Conservation (phyloP, 2,329 filamentous ascomycete genomes). For the Thelonectria olida region DNA sequence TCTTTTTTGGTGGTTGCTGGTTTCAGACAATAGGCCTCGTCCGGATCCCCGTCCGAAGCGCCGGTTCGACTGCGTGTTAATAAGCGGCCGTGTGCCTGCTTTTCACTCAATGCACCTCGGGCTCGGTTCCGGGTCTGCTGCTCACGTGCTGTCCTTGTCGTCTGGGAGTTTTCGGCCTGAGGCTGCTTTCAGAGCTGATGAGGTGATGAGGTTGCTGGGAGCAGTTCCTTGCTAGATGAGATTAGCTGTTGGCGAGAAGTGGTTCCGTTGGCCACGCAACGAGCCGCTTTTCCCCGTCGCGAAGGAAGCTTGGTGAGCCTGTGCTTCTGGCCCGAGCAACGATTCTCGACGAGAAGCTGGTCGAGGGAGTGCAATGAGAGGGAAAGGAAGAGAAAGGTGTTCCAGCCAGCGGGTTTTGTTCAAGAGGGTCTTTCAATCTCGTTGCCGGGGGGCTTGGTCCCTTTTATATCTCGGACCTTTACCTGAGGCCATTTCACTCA, state of each 20-base stretch:
- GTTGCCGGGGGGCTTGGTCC: slow-evolving; percentile 29
- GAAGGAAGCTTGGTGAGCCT: slow-evolving; percentile 30
- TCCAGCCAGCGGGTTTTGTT: slow-evolving; percentile 13
- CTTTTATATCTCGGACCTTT: slow-evolving; percentile 38
- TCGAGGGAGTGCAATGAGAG: slow-evolving; percentile 18
- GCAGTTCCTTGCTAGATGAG: slow-evolving; percentile 5
- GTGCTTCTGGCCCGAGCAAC: slow-evolving; percentile 35
- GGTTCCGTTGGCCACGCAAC: slow-evolving; percentile 33
- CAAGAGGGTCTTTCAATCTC: slow-evolving; percentile 23
- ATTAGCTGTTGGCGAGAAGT: slow-evolving; percentile 20
- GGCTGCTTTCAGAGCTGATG: slow-evolving; percentile 4
- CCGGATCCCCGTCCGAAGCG: slow-evolving; percentile 7
- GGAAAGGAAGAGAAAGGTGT: slow-evolving; percentile 15
- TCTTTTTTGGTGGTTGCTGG: slow-evolving; percentile 15
- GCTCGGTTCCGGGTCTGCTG: background rate
- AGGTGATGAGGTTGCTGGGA: too few species aligned
- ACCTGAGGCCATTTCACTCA: slow-evolving; percentile 32
- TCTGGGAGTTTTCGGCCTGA: slow-evolving; percentile 6
- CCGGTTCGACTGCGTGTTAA: slow-evolving; percentile 17
- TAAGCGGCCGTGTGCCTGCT: slow-evolving; percentile 19
- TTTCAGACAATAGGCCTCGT: background rate
- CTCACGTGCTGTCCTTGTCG: slow-evolving; percentile 17
- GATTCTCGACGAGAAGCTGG: slow-evolving; percentile 26
- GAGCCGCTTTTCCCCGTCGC: slow-evolving; percentile 14
- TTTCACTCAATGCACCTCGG: slow-evolving; percentile 9